Percentiles rank a stretch among this genome's conserved stretches.
These are phyloP conservation scores for Mercurialis annua DNA, from an alignment of 345 rosid species.

Conservation along the genomic window DNA sequence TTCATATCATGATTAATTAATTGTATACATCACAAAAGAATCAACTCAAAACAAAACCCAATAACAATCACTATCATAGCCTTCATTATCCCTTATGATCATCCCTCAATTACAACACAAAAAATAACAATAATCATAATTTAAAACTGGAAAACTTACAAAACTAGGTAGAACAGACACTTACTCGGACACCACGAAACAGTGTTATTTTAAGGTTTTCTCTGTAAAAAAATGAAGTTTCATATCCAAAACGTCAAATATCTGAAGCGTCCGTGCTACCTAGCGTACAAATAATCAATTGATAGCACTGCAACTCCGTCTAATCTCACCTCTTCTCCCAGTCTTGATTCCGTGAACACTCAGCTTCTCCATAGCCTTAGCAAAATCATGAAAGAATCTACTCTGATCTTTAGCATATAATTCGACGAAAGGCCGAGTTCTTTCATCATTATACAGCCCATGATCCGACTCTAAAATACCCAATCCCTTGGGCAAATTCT, in stretches of 20 bases:
- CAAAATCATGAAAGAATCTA: constrained; percentile 66
- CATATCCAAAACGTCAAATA: background rate
- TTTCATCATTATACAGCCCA: constrained; percentile 48
- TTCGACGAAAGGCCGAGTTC: constrained; percentile 63
- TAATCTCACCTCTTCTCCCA: constrained; percentile 83
- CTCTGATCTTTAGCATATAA: constrained; percentile 62
- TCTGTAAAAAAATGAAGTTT: too few species aligned
- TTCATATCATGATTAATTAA: constrained; percentile 21
- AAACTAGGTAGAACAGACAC: too few species aligned
- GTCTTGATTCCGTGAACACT: constrained; percentile 67
- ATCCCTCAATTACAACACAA: constrained; percentile 5
- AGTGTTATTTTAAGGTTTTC: too few species aligned
- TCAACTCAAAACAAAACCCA: constrained; percentile 11
- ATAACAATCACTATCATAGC: background rate
- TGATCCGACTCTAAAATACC: constrained; percentile 81
- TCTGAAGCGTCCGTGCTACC: too few species aligned
- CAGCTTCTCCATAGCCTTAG: constrained; percentile 74
- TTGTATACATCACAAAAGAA: constrained; percentile 27
- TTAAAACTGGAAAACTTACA: too few species aligned
- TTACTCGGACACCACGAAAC: too few species aligned
- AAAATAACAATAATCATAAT: constrained; percentile 5
- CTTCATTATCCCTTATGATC: background rate
- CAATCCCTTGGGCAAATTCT: constrained; percentile 74
- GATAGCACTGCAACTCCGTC: constrained; percentile 83
- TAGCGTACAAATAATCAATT: too few species aligned